phyloP scores from a whole-genome alignment of 306 rosid genomes.

The Prunus mongolica region DNA sequence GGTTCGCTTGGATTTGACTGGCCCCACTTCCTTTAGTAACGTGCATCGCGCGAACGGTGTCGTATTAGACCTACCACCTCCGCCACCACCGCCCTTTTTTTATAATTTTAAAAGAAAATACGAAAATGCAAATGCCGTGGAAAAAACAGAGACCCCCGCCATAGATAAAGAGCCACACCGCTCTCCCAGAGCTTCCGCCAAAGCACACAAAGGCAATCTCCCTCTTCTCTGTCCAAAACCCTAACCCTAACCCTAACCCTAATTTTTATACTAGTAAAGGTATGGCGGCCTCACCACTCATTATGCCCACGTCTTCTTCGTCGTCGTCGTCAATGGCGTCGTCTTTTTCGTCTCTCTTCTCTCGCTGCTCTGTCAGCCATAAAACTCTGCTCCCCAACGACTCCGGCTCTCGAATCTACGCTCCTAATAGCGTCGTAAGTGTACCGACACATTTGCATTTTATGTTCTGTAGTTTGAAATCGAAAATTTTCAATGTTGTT shows the following conservation, averaged over 20 bases:
- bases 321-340: conserved; percentile 19
- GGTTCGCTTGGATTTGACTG: not conserved
- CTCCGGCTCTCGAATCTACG: conserved; percentile 31
- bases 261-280: not conserved
- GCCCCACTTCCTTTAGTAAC: not conserved
- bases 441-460: not conserved
- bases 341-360: conserved; percentile 36
- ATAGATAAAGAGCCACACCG: conserved; percentile 25
- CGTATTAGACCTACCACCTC: not conserved
- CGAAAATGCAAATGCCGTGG: conserved; percentile 22
- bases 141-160: conserved; percentile 45
- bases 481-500: not conserved
- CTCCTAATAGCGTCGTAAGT: conserved; percentile 39
- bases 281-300: conserved; percentile 70
- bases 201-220: not conserved
- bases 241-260: conserved; percentile 26
- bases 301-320: conserved; percentile 39
- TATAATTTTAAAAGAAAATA: not conserved
- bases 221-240: not conserved
- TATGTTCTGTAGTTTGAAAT: not conserved
- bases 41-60: not conserved
- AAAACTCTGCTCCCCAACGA: conserved; percentile 18
- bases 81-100: not conserved
- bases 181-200: not conserved
- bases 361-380: conserved; percentile 20